Base-by-base conservation (phyloP, 306 rosid genomes). In the Mucuna pruriens region DNA sequence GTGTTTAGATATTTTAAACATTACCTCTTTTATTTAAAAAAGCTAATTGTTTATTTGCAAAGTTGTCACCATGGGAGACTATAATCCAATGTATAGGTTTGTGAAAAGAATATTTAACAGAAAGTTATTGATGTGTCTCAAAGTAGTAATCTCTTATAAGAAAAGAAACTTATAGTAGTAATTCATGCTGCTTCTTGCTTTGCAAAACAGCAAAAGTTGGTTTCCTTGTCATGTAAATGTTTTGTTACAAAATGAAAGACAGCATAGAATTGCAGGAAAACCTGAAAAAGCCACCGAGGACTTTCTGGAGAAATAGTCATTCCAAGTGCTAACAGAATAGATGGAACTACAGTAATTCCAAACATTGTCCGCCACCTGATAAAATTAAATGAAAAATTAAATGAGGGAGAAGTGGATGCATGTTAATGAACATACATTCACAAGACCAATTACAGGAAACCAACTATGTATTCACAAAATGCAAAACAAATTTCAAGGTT, bases 231-330 rank as follows among this genome's bases (percentile, higher is more conserved):
- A 16, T 68, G 49, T 48, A 25, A 31, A 2, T 15, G 10, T 10
- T 55, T 44, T 54, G 73, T 67, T 77, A 72, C 71, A 38, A 5
- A 54, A 75, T 20, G 65, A 74, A 44, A 52, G 87, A 79, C 45
- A 6, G 16, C 61, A 68, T 7, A 11, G 68, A 33, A 48, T 64
- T 40, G 79, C 42, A 72, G 51, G 38, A 66, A 31, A 76, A 94
- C 98, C 98, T 92, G 98, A 74, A 88, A 85, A 44, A 94, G 97
- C 98, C 98, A 94, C 31, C 98, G 87, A 9, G 98, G 98, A 86
- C 98, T 94, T 85, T 94, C 98, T 0, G 98, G 98, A 73, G 93
- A 92, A 46, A 90, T 7, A 38, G 85, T 77, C 98, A 94, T 94
- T 77, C 98, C 98, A 22, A 94, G 29, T 26, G 93, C 98, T 83